Percentiles rank a stretch among this genome's conserved stretches.
Evolutionary conservation across 306 rosid species (phyloP).

Genomic region (Prunus salicina): DNA sequence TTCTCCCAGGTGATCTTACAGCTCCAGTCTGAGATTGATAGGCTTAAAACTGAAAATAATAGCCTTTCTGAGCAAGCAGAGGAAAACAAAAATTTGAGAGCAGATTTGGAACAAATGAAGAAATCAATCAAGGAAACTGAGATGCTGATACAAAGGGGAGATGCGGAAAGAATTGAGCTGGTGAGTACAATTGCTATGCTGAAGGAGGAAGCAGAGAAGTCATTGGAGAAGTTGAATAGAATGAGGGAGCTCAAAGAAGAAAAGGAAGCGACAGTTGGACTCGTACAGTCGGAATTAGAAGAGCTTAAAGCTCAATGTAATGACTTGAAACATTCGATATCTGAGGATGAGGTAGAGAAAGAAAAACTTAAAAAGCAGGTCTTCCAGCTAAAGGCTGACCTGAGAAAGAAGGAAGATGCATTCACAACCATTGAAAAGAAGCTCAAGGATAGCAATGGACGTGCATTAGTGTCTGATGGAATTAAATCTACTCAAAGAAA

Average conservation of each 20-base stretch:
- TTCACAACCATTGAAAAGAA: constrained; percentile 49
- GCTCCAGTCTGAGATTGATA: constrained; percentile 55
- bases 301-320: constrained; percentile 50
- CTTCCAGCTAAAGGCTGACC: constrained; percentile 51
- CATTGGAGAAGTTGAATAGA: constrained; percentile 44
- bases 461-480: constrained; percentile 40
- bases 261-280: constrained; percentile 39
- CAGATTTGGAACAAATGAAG: constrained; percentile 56
- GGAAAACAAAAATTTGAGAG: constrained; percentile 35
- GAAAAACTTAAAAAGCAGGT: constrained; percentile 67
- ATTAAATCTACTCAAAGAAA: constrained; percentile 38
- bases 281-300: constrained; percentile 58
- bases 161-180: constrained; percentile 56
- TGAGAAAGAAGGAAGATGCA: constrained; percentile 68
- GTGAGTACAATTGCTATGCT: constrained; percentile 41
- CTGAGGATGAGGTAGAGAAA: constrained; percentile 71
- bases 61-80: constrained; percentile 44
- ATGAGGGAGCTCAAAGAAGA: constrained; percentile 47
- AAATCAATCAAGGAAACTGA: constrained; percentile 55
- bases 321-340: constrained; percentile 49
- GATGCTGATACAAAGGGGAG: constrained; percentile 40
- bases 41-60: constrained; percentile 45
- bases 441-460: constrained; percentile 54
- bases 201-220: constrained; percentile 60
- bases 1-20: constrained; percentile 53